Conservation (phyloP, 148 eudicot species). For the Dianthus caryophyllus region DNA sequence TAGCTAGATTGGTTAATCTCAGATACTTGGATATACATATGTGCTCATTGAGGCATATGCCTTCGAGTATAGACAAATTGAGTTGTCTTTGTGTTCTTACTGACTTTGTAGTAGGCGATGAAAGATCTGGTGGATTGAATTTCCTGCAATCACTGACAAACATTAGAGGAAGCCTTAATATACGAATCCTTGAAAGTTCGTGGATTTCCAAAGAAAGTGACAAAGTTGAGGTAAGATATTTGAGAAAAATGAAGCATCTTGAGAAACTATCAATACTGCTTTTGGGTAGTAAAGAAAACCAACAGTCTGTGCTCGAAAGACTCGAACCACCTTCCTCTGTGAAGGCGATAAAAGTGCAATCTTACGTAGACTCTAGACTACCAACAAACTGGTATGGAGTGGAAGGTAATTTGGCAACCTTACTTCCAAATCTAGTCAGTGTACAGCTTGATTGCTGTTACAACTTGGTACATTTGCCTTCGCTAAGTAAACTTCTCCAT, state of each 20-base stretch:
- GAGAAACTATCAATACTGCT: background rate
- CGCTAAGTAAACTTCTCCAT: background rate
- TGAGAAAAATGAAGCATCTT: background rate
- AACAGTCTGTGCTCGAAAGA: background rate
- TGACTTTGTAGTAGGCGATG: conserved; percentile 7
- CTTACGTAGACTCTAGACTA: background rate
- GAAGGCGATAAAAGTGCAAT: background rate
- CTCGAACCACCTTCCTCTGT: background rate
- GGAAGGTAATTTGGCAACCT: background rate
- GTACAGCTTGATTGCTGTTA: background rate
- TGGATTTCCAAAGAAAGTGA: background rate
- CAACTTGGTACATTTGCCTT: conserved; percentile 1
- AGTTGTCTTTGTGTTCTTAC: background rate
- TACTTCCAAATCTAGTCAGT: conserved; percentile 12
- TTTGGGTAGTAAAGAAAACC: background rate
- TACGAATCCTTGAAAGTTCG: background rate
- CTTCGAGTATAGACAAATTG: conserved; percentile 12
- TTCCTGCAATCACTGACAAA: background rate
- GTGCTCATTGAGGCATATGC: conserved; percentile 4
- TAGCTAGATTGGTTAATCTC: conserved; percentile 18
- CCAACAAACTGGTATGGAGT: conserved; percentile 3
- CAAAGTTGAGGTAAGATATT: background rate
- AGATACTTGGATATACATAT: conserved; percentile 6
- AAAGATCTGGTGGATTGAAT: background rate
- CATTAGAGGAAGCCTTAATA: background rate